Evolutionary conservation across 148 eudicot species (phyloP), one percentile per base, ranked within the genome.

Genomic region (Fallopia convolvulus): DNA sequence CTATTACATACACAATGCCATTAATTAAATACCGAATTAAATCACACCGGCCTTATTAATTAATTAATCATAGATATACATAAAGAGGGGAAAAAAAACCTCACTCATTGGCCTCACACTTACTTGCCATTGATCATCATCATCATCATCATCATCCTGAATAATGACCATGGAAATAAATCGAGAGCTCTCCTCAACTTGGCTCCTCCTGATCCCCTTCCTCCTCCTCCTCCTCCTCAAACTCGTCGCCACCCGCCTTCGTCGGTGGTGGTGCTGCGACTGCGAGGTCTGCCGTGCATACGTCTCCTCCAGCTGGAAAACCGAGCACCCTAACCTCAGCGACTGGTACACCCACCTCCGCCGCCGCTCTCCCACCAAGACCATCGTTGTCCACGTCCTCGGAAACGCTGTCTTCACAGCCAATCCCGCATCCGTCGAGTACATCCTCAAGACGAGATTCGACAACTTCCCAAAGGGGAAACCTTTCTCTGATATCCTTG

Each of bases 271-370:
- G 42, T 75, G 77, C 36, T 92, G 97, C 82, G 87, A 79, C 39
- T 92, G 97, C 78, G 84, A 82, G 30, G 80, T 82, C 52, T 92
- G 97, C 72, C 84, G 81, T 42, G 76, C 82, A 32, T 92, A 87
- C 74, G 53, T 84, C 30, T 80, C 83, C 75, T 82, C 84, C 41
- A 74, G 77, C 40, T 92, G 97, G 97, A 77, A 85, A 0, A 4
- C 2, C 36, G 79, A 81, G 6, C 87, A 87, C 58, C 60, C 77
- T 8, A 92, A 88, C 74, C 78, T 92, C 42, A 83, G 89, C 77
- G 97, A 92, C 79, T 92, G 97, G 97, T 87, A 88, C 79, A 81
- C 97, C 30, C 83, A 92, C 71, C 92, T 92, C 60, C 91, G 90
- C 33, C 49, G 47, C 81, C 80, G 74, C 7, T 90, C 93, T 3